Conservation (phyloP, 306 rosid species). For the Quercus cerris region DNA sequence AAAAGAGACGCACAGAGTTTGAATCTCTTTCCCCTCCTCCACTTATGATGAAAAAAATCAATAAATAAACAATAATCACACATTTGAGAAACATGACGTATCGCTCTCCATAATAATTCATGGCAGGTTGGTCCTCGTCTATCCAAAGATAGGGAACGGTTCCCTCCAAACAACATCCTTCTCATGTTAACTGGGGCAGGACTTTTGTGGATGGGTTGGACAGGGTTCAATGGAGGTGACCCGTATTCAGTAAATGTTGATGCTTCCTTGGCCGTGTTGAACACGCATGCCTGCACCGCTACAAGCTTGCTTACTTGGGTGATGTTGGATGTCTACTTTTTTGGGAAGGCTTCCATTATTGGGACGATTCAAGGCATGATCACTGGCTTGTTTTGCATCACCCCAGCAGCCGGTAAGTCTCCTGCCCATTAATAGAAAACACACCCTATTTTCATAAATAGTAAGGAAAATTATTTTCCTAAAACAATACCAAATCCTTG, state of each 20-base stretch:
- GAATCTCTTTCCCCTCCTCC: no score
- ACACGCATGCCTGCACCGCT: slow-evolving; percentile 46
- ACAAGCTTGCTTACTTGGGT: slow-evolving; percentile 42
- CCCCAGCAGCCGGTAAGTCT: slow-evolving; percentile 42
- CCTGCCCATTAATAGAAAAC: neutral
- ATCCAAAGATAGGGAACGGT: slow-evolving; percentile 12
- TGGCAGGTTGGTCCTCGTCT: slow-evolving; percentile 8
- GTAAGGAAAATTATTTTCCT: no score
- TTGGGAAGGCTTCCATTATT: slow-evolving; percentile 41
- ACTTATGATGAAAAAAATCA: no score
- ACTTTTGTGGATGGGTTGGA: slow-evolving; percentile 64
- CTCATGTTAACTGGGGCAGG: slow-evolving; percentile 48
- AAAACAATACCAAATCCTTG: no score
- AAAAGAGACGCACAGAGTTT: no score
- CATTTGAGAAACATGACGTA: no score
- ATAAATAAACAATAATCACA: no score
- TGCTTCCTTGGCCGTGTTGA: slow-evolving; percentile 46
- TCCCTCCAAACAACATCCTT: slow-evolving; percentile 38
- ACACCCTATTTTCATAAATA: no score
- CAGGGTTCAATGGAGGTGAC: slow-evolving; percentile 56
- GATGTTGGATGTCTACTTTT: slow-evolving; percentile 27
- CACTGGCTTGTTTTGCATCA: slow-evolving; percentile 52
- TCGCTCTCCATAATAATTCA: no score
- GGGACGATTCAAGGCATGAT: slow-evolving; percentile 58
- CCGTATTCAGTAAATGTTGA: slow-evolving; percentile 30